These are phyloP conservation scores for Hirsutella minnesotensis DNA, from an alignment of 2,329 filamentous ascomycete genomes.

Conservation along the genomic window DNA sequence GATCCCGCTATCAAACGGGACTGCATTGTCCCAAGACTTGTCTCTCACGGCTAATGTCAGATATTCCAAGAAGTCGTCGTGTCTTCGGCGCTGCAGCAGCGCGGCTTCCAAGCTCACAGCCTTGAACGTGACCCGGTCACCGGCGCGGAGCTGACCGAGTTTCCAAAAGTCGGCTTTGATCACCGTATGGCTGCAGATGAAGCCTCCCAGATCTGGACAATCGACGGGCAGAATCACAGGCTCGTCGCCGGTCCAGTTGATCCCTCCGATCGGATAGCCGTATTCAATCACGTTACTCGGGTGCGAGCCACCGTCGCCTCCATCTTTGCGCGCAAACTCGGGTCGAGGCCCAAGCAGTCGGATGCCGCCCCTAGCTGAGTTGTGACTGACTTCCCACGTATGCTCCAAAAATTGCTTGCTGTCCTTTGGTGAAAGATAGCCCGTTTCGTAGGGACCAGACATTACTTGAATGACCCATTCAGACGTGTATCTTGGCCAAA, in stretches of 20 bases:
- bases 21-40: neutral
- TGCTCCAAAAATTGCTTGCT: neutral
- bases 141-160: slow-evolving; percentile 21
- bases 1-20: neutral
- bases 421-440: neutral
- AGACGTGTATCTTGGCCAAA: neutral
- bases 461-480: slow-evolving; percentile 1
- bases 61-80: neutral
- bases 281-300: slow-evolving; percentile 4
- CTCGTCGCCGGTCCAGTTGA: slow-evolving; percentile 23
- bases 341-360: neutral
- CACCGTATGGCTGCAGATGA: slow-evolving; percentile 16
- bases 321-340: neutral
- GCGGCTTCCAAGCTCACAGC: neutral
- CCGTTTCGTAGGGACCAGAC: neutral
- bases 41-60: neutral
- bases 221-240: slow-evolving; percentile 22
- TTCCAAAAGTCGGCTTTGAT: slow-evolving; percentile 22
- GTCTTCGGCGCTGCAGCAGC: neutral
- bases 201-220: slow-evolving; percentile 20
- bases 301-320: slow-evolving; percentile 2
- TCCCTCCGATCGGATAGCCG: slow-evolving; percentile 9
- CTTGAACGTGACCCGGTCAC: slow-evolving; percentile 10
- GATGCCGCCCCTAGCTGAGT: neutral
- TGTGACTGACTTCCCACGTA: neutral